Conservation (phyloP, 495 filamentous ascomycete genomes). For the Xylaria castorea region DNA sequence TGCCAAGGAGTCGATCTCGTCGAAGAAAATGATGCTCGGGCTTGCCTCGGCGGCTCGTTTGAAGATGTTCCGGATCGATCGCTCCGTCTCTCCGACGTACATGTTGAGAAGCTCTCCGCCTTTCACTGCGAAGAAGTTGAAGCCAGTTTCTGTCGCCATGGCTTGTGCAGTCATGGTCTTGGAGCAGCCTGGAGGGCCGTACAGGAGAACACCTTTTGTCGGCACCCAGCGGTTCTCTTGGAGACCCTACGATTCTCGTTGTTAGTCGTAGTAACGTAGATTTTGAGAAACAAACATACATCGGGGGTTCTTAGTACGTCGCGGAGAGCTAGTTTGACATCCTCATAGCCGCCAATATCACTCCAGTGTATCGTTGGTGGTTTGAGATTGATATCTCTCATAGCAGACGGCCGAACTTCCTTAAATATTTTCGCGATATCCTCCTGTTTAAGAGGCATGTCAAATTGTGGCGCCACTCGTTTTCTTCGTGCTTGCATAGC, state of each 20-base stretch:
- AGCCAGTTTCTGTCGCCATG: constrained; percentile 85
- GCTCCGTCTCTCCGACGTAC: constrained; percentile 97
- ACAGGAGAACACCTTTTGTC: constrained; percentile 85
- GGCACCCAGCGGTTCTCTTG: constrained; percentile 46
- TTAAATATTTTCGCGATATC: constrained; percentile 54
- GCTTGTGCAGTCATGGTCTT: constrained; percentile 95
- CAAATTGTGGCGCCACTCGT: constrained; percentile 31
- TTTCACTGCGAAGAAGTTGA: constrained; percentile 96
- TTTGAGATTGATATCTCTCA: constrained; percentile 89
- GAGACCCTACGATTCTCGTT: constrained; percentile 27
- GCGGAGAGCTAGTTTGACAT: constrained; percentile 69
- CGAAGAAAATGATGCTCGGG: constrained; percentile 97
- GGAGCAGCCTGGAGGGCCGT: constrained; percentile 94
- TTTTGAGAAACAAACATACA: constrained; percentile 25
- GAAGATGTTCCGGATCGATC: constrained; percentile 86
- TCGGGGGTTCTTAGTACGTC: constrained; percentile 35
- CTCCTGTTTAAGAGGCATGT: constrained; percentile 39
- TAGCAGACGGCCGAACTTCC: constrained; percentile 74
- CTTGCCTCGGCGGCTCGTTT: constrained; percentile 82
- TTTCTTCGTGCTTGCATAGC: constrained; percentile 45
- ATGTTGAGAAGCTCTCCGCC: constrained; percentile 95
- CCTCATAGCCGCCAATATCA: constrained; percentile 88
- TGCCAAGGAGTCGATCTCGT: constrained; percentile 96
- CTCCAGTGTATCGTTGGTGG: constrained; percentile 85
- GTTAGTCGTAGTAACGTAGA: constrained; percentile 4